A percentile compares a stretch with the other conserved stretches of the same genome.
These are phyloP conservation scores for Termitomyces eurrhizus DNA, from an alignment of 768 basidiomycete species.

Conservation along the genomic window DNA sequence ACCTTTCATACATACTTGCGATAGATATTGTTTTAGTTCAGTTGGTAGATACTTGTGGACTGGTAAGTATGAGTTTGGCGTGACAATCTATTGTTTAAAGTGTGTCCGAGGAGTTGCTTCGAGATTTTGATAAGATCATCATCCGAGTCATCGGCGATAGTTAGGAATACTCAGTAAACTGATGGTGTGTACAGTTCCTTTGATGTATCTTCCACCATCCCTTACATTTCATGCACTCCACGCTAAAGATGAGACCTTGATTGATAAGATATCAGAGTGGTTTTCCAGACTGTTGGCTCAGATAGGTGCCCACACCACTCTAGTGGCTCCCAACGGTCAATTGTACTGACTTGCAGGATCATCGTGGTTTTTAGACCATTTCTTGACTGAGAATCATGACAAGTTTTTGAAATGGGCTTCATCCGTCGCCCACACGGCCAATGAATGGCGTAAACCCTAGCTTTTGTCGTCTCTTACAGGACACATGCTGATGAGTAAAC, in stretches of 20 bases:
- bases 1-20: background rate
- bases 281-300: background rate
- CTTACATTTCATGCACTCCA: background rate
- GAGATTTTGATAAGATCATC: background rate
- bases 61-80: background rate
- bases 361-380: background rate
- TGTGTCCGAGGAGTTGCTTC: background rate
- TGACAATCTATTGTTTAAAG: no score
- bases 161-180: background rate
- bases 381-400: background rate
- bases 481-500: background rate
- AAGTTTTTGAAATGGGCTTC: background rate
- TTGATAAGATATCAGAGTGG: slow-evolving; percentile 1
- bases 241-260: background rate
- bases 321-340: background rate
- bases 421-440: background rate
- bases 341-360: background rate
- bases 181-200: background rate
- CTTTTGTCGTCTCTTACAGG: background rate
- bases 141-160: background rate
- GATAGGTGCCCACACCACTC: background rate
- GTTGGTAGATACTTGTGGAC: background rate
- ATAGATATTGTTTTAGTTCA: background rate
- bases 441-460: slow-evolving; percentile 7
- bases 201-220: slow-evolving; percentile 4